Evolutionary conservation across 78 protist species (phyloP).

Genomic region (Dictyostelium purpureum): DNA sequence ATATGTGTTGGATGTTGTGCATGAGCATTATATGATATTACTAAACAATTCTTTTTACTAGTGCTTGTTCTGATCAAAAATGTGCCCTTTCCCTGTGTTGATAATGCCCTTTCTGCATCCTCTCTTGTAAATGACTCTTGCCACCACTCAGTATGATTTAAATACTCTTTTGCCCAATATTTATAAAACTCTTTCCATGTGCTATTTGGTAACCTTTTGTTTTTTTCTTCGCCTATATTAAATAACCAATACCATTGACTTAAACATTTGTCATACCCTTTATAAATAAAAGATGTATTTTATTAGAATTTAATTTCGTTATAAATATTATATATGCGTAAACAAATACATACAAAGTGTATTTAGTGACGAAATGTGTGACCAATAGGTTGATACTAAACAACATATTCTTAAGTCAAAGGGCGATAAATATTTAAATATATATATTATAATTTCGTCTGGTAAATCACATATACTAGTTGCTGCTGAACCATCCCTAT

Average conservation of each 20-base stretch:
- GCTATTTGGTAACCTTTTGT: neutral
- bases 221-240: slow-evolving; percentile 13
- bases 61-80: slow-evolving; percentile 40
- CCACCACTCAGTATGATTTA: slow-evolving; percentile 52
- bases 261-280: slow-evolving; percentile 70
- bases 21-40: slow-evolving; percentile 63
- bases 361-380: neutral
- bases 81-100: slow-evolving; percentile 53
- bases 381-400: slow-evolving; percentile 35
- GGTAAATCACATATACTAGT: slow-evolving; percentile 43
- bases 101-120: slow-evolving; percentile 16
- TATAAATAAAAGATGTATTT: neutral
- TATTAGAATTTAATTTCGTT: neutral
- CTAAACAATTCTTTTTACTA: slow-evolving; percentile 38
- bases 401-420: slow-evolving; percentile 36
- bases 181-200: slow-evolving; percentile 68
- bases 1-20: slow-evolving; percentile 47
- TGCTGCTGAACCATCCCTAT: neutral
- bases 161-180: slow-evolving; percentile 64
- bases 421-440: slow-evolving; percentile 49
- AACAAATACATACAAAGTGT: slow-evolving; percentile 7
- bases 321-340: neutral
- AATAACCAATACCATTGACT: slow-evolving; percentile 63
- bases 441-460: slow-evolving; percentile 18
- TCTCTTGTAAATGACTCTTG: slow-evolving; percentile 47